phyloP scores from a whole-genome alignment of 75 land plant genomes.

The Cupressus sempervirens region DNA sequence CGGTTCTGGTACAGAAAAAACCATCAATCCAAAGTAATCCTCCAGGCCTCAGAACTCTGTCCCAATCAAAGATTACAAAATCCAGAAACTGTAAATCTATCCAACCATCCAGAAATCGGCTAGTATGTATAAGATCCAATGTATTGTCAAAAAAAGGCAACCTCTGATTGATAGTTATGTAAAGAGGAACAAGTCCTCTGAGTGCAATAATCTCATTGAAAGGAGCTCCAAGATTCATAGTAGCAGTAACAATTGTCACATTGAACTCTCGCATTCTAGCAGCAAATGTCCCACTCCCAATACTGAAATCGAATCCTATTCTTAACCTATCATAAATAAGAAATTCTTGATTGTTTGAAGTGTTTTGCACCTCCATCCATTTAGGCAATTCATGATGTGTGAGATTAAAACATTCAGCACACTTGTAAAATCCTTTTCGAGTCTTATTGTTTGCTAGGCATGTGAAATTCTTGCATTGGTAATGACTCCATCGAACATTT shows the following conservation, averaged over 20 bases:
- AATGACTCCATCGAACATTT: conserved; percentile 56
- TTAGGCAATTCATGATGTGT: conserved; percentile 30
- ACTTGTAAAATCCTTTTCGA: conserved; percentile 57
- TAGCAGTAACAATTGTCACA: conserved; percentile 50
- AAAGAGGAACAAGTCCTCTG: conserved; percentile 62
- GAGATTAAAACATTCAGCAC: conserved; percentile 60
- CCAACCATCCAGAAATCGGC: conserved; percentile 68
- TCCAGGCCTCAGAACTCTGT: conserved; percentile 71
- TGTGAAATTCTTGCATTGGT: conserved; percentile 61
- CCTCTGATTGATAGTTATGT: conserved; percentile 54
- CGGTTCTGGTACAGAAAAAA: conserved; percentile 54
- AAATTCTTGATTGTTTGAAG: conserved; percentile 35
- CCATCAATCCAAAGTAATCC: conserved; percentile 74
- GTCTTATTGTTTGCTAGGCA: conserved; percentile 39
- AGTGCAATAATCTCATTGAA: conserved; percentile 71
- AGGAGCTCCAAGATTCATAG: conserved; percentile 74
- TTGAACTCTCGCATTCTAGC: conserved; percentile 71
- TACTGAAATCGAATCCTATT: conserved; percentile 62
- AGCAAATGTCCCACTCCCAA: conserved; percentile 65
- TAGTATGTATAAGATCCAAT: conserved; percentile 67
- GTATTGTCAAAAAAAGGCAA: conserved; percentile 82
- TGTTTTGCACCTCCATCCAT: conserved; percentile 27
- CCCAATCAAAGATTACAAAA: conserved; percentile 67
- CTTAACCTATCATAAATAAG: conserved; percentile 49
- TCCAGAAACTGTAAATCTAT: conserved; percentile 61